phyloP scores from a whole-genome alignment of 1,284 basidiomycete genomes.

The Rhodotorula mucilaginosa region DNA sequence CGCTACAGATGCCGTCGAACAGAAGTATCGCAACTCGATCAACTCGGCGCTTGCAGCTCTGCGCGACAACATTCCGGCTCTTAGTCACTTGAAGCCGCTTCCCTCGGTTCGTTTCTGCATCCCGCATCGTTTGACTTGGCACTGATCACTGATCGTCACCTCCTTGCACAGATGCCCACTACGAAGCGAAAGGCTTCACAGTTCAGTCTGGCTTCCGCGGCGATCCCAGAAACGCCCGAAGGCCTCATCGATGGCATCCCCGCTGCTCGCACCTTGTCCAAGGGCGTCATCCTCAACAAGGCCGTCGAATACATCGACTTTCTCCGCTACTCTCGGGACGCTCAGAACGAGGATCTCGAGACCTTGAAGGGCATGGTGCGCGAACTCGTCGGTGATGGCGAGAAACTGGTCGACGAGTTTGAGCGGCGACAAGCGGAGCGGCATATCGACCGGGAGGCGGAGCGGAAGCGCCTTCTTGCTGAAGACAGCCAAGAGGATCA shows the following conservation, averaged over 20 bases:
- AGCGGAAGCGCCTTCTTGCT: constrained; percentile 4
- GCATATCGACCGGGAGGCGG: constrained; percentile 23
- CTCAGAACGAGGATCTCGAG: constrained; percentile 39
- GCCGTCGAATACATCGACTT: constrained; percentile 39
- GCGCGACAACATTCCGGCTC: constrained; percentile 41
- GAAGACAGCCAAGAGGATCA: constrained; percentile 30
- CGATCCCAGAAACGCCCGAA: constrained; percentile 29
- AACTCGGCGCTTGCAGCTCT: constrained; percentile 42
- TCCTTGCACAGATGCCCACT: constrained; percentile 40
- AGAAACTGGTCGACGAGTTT: constrained; percentile 34
- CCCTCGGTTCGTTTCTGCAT: constrained; percentile 29
- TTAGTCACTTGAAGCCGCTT: constrained; percentile 42
- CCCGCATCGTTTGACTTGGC: too few relatives aligned
- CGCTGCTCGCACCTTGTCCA: constrained; percentile 42
- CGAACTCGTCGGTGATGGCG: constrained; percentile 38
- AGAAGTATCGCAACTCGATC: constrained; percentile 44
- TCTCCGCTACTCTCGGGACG: constrained; percentile 31
- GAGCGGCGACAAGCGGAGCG: constrained; percentile 27
- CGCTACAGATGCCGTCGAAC: constrained; percentile 42
- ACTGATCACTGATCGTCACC: background rate
- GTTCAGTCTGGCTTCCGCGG: constrained; percentile 40
- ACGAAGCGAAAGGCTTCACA: constrained; percentile 42
- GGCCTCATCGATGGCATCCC: constrained; percentile 43
- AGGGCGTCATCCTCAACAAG: constrained; percentile 39
- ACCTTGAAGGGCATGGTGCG: constrained; percentile 36